Conservation (phyloP, 1,139 yeast species). For the Debaryomyces udenii region DNA sequence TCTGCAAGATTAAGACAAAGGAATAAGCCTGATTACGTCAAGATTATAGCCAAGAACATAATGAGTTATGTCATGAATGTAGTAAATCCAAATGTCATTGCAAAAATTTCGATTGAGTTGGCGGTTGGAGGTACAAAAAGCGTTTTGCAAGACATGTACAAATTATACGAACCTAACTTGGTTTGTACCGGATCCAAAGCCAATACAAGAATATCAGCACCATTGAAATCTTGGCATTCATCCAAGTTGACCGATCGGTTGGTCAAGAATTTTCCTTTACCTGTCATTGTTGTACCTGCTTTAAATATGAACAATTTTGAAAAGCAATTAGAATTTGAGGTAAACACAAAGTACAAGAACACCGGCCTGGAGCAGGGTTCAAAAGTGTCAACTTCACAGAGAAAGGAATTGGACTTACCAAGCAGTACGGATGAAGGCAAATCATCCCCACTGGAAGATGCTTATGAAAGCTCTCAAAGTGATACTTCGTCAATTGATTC, state of each 20-base stretch:
- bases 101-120: conserved; percentile 64
- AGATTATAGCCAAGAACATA: conserved; percentile 42
- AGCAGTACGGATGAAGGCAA: not conserved
- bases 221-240: conserved; percentile 62
- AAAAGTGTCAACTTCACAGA: not conserved
- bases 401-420: not conserved
- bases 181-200: conserved; percentile 67
- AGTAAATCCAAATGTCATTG: conserved; percentile 50
- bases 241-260: conserved; percentile 64
- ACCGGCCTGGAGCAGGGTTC: not conserved
- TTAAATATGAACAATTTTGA: conserved; percentile 62
- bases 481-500: conserved; percentile 28
- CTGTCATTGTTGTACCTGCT: conserved; percentile 70
- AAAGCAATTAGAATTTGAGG: conserved; percentile 25
- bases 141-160: conserved; percentile 61
- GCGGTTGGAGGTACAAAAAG: conserved; percentile 61
- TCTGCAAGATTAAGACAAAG: conserved; percentile 37
- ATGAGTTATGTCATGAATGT: conserved; percentile 51
- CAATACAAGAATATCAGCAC: conserved; percentile 46
- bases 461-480: conserved; percentile 11
- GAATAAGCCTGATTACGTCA: conserved; percentile 38
- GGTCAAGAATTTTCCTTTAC: conserved; percentile 66
- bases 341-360: conserved; percentile 21
- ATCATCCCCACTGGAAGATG: conserved; percentile 5
- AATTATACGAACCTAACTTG: conserved; percentile 64